Percentiles rank a stretch among this genome's conserved stretches.
Conservation (phyloP, 257 asterid species). For the Capsicum baccatum region DNA sequence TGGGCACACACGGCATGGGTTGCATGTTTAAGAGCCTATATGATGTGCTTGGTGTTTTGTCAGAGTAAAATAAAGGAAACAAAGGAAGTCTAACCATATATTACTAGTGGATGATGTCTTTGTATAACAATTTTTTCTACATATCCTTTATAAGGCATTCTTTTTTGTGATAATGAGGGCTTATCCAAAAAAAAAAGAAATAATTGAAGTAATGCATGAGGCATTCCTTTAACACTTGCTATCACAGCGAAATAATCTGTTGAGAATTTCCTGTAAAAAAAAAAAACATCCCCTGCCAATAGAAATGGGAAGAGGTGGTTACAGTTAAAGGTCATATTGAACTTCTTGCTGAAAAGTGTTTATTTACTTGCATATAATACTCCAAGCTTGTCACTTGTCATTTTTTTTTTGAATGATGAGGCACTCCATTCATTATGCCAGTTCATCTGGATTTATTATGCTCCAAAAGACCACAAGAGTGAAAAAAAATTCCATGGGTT, state of each 20-base stretch:
- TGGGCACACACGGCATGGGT: not conserved
- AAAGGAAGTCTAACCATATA: constrained; percentile 14
- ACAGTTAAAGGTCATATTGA: constrained; percentile 11
- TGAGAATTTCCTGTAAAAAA: not conserved
- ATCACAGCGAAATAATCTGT: constrained; percentile 1
- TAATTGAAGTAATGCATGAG: not conserved
- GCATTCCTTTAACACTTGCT: constrained; percentile 18
- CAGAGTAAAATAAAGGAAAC: not conserved
- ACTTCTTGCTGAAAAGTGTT: not conserved
- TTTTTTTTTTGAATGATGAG: not conserved
- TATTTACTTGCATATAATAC: constrained; percentile 13
- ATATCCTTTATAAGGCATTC: constrained; percentile 1
- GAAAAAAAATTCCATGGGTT: not conserved
- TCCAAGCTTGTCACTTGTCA: not conserved
- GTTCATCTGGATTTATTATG: not conserved
- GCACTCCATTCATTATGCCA: constrained; percentile 19
- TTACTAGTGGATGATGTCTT: constrained; percentile 4
- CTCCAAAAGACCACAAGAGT: constrained; percentile 7
- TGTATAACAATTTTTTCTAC: not conserved
- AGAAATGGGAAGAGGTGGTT: not conserved
- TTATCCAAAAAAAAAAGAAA: not conserved
- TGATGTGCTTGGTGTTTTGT: constrained; percentile 10
- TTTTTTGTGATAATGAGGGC: not conserved
- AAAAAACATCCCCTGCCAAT: not conserved
- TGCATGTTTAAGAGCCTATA: not conserved